Evolutionary conservation across 805 yeast species (phyloP).

Genomic region (Ogataea paradorogensis): DNA sequence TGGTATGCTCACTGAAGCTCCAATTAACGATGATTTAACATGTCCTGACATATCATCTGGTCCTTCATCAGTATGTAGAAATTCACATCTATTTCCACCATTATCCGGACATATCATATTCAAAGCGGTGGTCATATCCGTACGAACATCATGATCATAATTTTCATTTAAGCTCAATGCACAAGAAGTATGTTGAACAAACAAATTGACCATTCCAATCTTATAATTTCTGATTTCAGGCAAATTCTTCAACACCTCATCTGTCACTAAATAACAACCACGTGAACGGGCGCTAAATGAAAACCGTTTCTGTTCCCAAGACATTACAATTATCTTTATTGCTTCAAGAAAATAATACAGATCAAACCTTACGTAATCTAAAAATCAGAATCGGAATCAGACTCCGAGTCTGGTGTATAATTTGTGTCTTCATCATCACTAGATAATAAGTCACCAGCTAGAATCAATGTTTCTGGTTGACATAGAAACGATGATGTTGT

Average conservation of each 20-base stretch:
- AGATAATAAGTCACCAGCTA: constrained; percentile 21
- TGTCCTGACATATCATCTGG: constrained; percentile 87
- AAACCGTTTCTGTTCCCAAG: constrained; percentile 61
- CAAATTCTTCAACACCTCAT: constrained; percentile 53
- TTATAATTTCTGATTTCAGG: constrained; percentile 60
- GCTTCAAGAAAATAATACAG: neutral
- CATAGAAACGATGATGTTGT: constrained; percentile 16
- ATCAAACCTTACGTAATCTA: constrained; percentile 6
- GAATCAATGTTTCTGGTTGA: constrained; percentile 25
- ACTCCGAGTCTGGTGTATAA: constrained; percentile 11
- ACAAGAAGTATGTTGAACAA: constrained; percentile 78
- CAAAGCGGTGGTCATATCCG: constrained; percentile 62
- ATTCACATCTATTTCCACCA: constrained; percentile 38
- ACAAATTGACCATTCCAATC: constrained; percentile 62
- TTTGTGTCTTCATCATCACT: constrained; percentile 27
- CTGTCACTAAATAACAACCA: constrained; percentile 71
- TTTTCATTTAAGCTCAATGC: constrained; percentile 76
- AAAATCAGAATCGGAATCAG: constrained; percentile 5
- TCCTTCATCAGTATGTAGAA: constrained; percentile 71
- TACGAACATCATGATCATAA: constrained; percentile 74
- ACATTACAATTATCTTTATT: constrained; percentile 9
- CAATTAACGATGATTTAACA: constrained; percentile 59
- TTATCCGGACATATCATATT: constrained; percentile 69
- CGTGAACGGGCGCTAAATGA: constrained; percentile 54
- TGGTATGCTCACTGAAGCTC: constrained; percentile 65